These are phyloP conservation scores for Triticum urartu DNA, from an alignment of 176 grass and related monocot genomes.

Conservation along the genomic window DNA sequence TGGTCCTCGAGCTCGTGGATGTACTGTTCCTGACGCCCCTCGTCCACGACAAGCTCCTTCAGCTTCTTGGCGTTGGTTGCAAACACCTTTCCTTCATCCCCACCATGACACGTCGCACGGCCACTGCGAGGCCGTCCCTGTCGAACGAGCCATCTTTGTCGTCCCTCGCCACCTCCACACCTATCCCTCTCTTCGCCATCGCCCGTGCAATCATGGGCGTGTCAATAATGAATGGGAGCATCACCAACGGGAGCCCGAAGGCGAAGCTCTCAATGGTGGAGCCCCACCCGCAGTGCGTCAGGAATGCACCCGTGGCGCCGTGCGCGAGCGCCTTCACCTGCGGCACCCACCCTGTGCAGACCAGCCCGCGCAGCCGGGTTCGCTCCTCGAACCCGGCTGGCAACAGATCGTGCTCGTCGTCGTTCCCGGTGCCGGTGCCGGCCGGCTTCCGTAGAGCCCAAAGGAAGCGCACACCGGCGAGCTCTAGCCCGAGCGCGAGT, in stretches of 20 bases:
- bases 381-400: conserved; percentile 38
- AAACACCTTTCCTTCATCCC: neutral
- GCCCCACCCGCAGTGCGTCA: conserved; percentile 29
- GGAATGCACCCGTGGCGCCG: too few relatives aligned
- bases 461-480: conserved; percentile 44
- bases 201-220: conserved; percentile 33
- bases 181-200: conserved; percentile 30
- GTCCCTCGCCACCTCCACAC: conserved; percentile 44
- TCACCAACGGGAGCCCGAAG: conserved; percentile 54
- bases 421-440: neutral
- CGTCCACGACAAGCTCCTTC: neutral
- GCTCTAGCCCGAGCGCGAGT: conserved; percentile 44
- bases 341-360: conserved; percentile 40
- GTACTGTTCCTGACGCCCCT: conserved; percentile 26
- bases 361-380: neutral
- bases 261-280: conserved; percentile 55
- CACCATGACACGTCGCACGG: neutral
- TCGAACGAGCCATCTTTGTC: neutral
- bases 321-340: too few relatives aligned
- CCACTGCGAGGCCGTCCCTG: neutral
- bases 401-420: neutral
- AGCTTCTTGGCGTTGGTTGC: conserved; percentile 9
- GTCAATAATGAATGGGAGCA: conserved; percentile 48
- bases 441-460: conserved; percentile 45
- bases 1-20: conserved; percentile 30